phyloP scores from a whole-genome alignment of 768 basidiomycete species.

The Saitozyma podzolica region DNA sequence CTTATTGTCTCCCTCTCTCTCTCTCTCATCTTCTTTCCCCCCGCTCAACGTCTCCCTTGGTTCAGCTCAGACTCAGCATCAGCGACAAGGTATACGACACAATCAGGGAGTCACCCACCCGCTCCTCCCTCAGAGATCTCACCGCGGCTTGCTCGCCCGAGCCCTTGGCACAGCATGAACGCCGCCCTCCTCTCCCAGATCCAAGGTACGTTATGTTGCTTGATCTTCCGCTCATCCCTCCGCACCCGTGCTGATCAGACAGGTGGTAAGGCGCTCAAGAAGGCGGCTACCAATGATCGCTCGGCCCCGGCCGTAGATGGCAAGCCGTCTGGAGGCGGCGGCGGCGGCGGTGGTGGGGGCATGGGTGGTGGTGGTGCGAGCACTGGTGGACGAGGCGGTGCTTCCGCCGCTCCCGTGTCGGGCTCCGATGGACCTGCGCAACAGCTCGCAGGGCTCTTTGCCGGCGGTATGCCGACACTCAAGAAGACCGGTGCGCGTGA shows the following conservation, averaged over 20 bases:
- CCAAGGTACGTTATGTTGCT: slow-evolving; percentile 29
- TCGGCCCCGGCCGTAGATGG: slow-evolving; percentile 41
- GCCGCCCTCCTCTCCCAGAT: slow-evolving; percentile 44
- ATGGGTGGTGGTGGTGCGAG: slow-evolving; percentile 37
- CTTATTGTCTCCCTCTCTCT: too few species aligned
- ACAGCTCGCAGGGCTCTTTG: slow-evolving; percentile 80
- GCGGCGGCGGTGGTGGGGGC: slow-evolving; percentile 52
- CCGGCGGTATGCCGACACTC: slow-evolving; percentile 86
- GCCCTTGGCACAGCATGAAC: slow-evolving; percentile 28
- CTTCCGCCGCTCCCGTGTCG: slow-evolving; percentile 31
- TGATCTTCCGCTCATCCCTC: background rate
- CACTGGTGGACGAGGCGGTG: slow-evolving; percentile 45
- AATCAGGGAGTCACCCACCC: too few species aligned
- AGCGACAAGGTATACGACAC: too few species aligned
- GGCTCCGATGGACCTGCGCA: slow-evolving; percentile 63
- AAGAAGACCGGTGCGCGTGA: slow-evolving; percentile 66
- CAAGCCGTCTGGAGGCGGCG: slow-evolving; percentile 28
- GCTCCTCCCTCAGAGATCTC: too few species aligned
- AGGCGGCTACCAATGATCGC: slow-evolving; percentile 73
- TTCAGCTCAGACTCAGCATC: too few species aligned
- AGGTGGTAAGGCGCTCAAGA: slow-evolving; percentile 77
- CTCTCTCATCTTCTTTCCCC: too few species aligned
- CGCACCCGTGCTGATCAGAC: background rate
- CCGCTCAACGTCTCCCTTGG: too few species aligned
- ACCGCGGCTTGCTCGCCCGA: too few species aligned